Base-by-base conservation (phyloP, 2,329 filamentous ascomycete genomes). In the Penicillium brasilianum region DNA sequence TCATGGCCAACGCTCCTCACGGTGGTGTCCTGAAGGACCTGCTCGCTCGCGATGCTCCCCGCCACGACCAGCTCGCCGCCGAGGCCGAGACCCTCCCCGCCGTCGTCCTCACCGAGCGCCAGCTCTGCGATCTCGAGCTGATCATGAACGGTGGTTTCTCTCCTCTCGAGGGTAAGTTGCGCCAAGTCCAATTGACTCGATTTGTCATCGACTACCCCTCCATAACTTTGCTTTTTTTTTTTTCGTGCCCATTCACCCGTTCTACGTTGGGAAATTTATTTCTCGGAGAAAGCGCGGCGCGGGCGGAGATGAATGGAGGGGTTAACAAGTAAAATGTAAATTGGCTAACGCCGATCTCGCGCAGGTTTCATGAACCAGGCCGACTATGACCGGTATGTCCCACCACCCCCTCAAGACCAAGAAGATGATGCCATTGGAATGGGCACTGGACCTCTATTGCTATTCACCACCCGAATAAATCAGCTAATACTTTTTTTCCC, bases 111-210 rank as follows among this genome's bases (percentile, higher is more conserved):
- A 90, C 87, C 55, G 95, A 99, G 85, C 89, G 95, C 74, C 95
- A 99, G 82, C 88, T 99, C 53, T 99, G 95, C 82, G 95, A 99
- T 85, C 86, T 99, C 69, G 95, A 99, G 82, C 82, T 99, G 80
- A 93, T 99, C 75, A 88, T 99, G 79, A 98, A 93, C 80, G 95
- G 95, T 77, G 95, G 95, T 68, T 99, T 99, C 84, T 97, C 93
- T 67, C 95, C 95, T 61, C 87, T 99, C 43, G 94, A 99, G 87
- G 95, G 93, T 96, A 53, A 37, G 50, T 30, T 51, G n/a, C 43
- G 7, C 30, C 18, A 73, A 66, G 88, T 85, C 67, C 43, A 61
- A 60, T 56, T 57, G 39, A 39, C 13, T 30, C n/a, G 9, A 18
- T 22, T 34, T 18, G 41, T 51, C 39, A 53, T 11, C 20, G 18